phyloP scores from a whole-genome alignment of 2,329 filamentous ascomycete genomes.

The Beauveria pseudobassiana region DNA sequence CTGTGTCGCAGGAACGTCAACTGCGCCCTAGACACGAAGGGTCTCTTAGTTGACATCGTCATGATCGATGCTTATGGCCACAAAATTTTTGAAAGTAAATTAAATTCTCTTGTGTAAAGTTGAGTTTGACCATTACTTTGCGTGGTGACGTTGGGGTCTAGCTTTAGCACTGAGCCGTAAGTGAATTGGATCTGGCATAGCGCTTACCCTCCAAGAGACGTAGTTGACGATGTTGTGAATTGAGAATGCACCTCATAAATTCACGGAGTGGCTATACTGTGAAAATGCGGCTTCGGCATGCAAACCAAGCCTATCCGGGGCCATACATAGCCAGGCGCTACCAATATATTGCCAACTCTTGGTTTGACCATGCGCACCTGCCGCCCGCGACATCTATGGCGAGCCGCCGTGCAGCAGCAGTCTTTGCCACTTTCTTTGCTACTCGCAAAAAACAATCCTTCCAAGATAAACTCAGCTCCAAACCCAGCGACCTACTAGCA shows the following conservation, averaged over 20 bases:
- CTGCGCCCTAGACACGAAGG: conserved; percentile 81
- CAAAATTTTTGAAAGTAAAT: too few relatives aligned
- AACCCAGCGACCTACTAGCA: not conserved
- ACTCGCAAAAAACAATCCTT: not conserved
- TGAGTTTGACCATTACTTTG: not conserved
- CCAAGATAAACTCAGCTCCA: not conserved
- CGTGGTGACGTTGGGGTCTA: not conserved
- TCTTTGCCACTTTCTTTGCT: not conserved
- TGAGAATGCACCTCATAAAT: not conserved
- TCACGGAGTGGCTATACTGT: not conserved
- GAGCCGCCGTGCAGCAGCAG: not conserved
- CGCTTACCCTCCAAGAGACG: not conserved
- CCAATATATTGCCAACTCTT: not conserved
- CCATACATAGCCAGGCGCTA: not conserved
- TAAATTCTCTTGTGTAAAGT: not conserved
- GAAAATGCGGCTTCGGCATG: too few relatives aligned
- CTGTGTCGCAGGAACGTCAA: conserved; percentile 70
- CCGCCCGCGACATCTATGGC: not conserved
- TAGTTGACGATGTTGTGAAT: not conserved
- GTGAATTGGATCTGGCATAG: not conserved
- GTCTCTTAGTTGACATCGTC: conserved; percentile 82
- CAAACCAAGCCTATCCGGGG: not conserved
- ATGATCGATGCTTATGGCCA: conserved; percentile 77
- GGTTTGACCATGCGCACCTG: not conserved
- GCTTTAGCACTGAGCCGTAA: not conserved